Percentiles rank a stretch among this genome's conserved stretches.
phyloP scores from a whole-genome alignment of 2,329 filamentous ascomycete species.

The Ophiognomonia clavigignenti-juglandacearum region DNA sequence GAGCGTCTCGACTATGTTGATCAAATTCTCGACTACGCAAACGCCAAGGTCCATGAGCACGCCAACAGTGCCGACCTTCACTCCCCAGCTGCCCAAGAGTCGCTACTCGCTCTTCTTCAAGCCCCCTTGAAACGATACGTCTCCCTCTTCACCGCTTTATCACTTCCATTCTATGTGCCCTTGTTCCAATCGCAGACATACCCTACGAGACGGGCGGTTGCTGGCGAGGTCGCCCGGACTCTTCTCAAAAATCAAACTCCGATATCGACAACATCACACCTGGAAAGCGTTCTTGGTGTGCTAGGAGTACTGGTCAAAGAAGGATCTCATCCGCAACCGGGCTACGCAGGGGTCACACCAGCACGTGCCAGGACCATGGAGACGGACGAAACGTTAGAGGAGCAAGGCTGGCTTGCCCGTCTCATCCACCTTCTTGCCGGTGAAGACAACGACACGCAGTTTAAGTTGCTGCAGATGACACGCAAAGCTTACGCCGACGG shows the following conservation, averaged over 20 bases:
- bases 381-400: conserved; percentile 95
- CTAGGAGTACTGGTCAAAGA: conserved; percentile 91
- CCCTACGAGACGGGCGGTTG: conserved; percentile 83
- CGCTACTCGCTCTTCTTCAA: conserved; percentile 82
- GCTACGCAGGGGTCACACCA: conserved; percentile 78
- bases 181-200: conserved; percentile 90
- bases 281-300: conserved; percentile 85
- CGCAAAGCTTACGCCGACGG: conserved; percentile 85
- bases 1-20: conserved; percentile 91
- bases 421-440: conserved; percentile 84
- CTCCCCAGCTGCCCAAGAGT: conserved; percentile 79
- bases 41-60: conserved; percentile 80
- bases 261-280: conserved; percentile 71
- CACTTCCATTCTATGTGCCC: conserved; percentile 86
- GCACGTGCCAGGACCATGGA: conserved; percentile 67
- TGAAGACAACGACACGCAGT: conserved; percentile 86
- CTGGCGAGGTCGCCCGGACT: conserved; percentile 78
- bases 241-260: conserved; percentile 78
- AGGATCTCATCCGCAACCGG: conserved; percentile 75
- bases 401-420: conserved; percentile 93
- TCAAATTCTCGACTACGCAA: conserved; percentile 85
- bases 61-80: conserved; percentile 94
- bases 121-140: conserved; percentile 85
- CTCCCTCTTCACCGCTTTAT: conserved; percentile 93
- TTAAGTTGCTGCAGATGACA: conserved; percentile 84